phyloP scores from a whole-genome alignment of 768 basidiomycete genomes.

The Termitomyces sp. region DNA sequence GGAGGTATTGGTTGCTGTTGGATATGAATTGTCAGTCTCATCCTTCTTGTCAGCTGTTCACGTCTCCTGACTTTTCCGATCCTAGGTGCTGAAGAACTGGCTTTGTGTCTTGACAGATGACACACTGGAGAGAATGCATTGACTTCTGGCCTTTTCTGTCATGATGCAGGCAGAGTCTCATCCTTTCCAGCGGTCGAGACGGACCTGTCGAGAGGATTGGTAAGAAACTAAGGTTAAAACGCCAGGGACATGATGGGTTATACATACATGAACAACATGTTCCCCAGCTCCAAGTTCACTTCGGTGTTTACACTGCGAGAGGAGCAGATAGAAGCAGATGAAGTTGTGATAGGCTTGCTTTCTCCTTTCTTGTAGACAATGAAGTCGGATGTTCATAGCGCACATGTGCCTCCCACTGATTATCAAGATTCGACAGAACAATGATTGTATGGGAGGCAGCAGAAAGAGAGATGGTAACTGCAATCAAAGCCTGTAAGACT shows the following conservation, averaged over 20 bases:
- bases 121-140: constrained; percentile 27
- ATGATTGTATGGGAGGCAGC: constrained; percentile 24
- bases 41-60: too few species aligned
- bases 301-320: constrained; percentile 24
- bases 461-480: constrained; percentile 30
- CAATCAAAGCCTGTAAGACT: background rate
- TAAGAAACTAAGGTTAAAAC: background rate
- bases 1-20: too few species aligned
- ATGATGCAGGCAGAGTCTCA: constrained; percentile 19
- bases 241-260: background rate
- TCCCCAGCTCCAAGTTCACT: constrained; percentile 18
- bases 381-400: constrained; percentile 29
- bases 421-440: constrained; percentile 31
- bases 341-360: constrained; percentile 16
- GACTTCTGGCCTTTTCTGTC: constrained; percentile 24
- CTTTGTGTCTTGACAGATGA: too few species aligned
- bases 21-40: too few species aligned
- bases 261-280: constrained; percentile 26
- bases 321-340: constrained; percentile 11
- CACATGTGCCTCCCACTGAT: constrained; percentile 24
- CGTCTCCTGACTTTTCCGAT: too few species aligned
- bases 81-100: too few species aligned
- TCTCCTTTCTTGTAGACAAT: constrained; percentile 28
- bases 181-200: constrained; percentile 13
- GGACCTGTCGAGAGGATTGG: constrained; percentile 3